Evolutionary conservation across 768 basidiomycete genomes (phyloP), one percentile per base, ranked within the genome.

Genomic region (Aureoboletus auriporus): DNA sequence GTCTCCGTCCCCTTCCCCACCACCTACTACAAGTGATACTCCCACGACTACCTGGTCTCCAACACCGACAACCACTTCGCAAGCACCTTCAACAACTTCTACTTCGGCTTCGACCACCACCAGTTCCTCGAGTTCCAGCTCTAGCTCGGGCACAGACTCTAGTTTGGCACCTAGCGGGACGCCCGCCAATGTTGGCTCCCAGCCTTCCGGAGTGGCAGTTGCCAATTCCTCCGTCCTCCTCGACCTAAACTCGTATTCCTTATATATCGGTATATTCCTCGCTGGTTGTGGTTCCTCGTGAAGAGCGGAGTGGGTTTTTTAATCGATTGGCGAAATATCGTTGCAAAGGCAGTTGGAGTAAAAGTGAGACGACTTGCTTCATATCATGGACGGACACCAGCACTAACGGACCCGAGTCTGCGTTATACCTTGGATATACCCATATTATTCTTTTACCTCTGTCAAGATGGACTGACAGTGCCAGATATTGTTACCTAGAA

Each of bases 401-500:
- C 36, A 44, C 50, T 53, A 46, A 64, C 46, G 61, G 64, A 61
- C 52, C 37, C 16, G 14, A 44, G 31, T 47, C 31, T 54, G 20
- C 20, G 20, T 51, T 52, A 41, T 49, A 50, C 51, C 53, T 39
- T 42, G 51, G 38, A 36, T 54, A 64, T 64, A 66, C 64, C 64
- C 66, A 47, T 44, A 42, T 45, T 49, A 61, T 61, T 47, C 44
- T 56, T 51, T 53, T 40, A 26, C 47, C 28, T 47, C 47, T 49
- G 28, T 46, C 49, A 23, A 23, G 20, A 23, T 23, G 20, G 20
- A 40, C 28, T 51, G 47, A 38, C 39, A 30, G 40, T 57, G 27
- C 30, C 47, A 47, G 42, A 39, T 23, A 11, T 10, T 38, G 11
- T 38, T 49, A 51, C 49, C 40, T 30, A 50, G 48, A 46, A 46